These are phyloP conservation scores for Symbiodinium pilosum DNA, from an alignment of 73 alveolate genomes.

Conservation along the genomic window DNA sequence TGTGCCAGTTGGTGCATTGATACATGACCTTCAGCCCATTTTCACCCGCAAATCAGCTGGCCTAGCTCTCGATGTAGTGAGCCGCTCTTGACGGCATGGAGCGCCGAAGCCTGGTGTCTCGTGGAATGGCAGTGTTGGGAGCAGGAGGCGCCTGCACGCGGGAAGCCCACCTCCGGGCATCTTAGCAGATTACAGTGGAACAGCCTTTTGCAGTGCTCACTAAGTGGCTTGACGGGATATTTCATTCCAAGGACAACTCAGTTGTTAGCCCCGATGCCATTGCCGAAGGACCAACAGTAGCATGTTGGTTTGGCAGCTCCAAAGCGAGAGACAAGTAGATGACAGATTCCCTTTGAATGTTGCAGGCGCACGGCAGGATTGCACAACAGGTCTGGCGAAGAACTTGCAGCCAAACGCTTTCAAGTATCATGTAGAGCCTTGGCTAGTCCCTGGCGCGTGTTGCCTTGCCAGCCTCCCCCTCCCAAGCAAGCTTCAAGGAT, in stretches of 20 bases:
- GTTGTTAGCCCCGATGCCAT: background rate
- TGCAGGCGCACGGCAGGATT: no score
- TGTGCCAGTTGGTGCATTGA: no score
- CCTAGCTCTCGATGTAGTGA: no score
- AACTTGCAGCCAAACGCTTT: background rate
- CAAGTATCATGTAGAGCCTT: constrained; percentile 63
- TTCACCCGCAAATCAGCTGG: no score
- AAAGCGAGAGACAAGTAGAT: no score
- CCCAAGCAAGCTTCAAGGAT: background rate
- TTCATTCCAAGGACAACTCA: background rate
- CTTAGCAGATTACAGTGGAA: no score
- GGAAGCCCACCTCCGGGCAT: constrained; percentile 57
- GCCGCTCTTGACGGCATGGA: background rate
- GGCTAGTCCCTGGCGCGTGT: background rate
- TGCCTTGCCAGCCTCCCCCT: background rate
- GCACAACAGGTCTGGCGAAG: background rate
- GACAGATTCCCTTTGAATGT: no score
- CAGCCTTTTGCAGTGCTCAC: no score
- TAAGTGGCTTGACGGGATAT: no score
- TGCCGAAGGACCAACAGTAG: background rate
- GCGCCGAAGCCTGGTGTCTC: constrained; percentile 67
- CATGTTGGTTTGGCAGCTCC: no score
- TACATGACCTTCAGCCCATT: no score
- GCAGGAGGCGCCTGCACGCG: constrained; percentile 75
- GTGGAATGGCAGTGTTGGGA: constrained; percentile 94